Evolutionary conservation across 176 grass and related monocot genomes (phyloP).

Genomic region (Hyparrhenia diplandra): DNA sequence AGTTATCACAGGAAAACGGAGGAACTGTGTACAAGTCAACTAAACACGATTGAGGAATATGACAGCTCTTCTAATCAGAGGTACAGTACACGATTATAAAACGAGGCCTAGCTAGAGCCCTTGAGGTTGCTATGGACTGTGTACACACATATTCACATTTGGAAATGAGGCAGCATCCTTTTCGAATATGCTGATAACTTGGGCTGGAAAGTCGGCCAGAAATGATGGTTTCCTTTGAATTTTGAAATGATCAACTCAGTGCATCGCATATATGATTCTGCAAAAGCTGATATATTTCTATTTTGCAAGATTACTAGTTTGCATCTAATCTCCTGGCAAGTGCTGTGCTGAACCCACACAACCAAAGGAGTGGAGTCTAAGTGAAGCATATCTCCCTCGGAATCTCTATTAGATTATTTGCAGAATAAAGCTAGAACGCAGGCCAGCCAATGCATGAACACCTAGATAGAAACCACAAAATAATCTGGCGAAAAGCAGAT

Average conservation of each 20-base stretch:
- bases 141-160: conserved; percentile 14
- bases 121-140: not conserved
- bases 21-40: conserved; percentile 8
- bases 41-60: conserved; percentile 1
- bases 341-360: conserved; percentile 5
- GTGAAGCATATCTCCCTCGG: conserved; percentile 26
- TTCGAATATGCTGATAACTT: conserved; percentile 29
- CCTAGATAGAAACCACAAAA: conserved; percentile 24
- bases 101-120: not conserved
- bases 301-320: not conserved
- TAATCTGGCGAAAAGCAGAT: not conserved
- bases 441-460: conserved; percentile 26
- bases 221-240: conserved; percentile 6
- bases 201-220: not conserved
- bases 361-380: conserved; percentile 38
- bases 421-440: conserved; percentile 27
- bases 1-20: conserved; percentile 33
- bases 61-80: conserved; percentile 27
- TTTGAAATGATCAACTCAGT: not conserved
- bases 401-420: conserved; percentile 4
- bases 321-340: conserved; percentile 20
- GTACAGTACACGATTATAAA: not conserved
- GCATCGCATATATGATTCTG: conserved; percentile 16
- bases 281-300: not conserved
- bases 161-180: conserved; percentile 20